A percentile compares a stretch with the other conserved stretches of the same genome.
These are phyloP conservation scores for Fennellomyces sp. DNA, from an alignment of 371 early-diverging fungal species.

Conservation along the genomic window DNA sequence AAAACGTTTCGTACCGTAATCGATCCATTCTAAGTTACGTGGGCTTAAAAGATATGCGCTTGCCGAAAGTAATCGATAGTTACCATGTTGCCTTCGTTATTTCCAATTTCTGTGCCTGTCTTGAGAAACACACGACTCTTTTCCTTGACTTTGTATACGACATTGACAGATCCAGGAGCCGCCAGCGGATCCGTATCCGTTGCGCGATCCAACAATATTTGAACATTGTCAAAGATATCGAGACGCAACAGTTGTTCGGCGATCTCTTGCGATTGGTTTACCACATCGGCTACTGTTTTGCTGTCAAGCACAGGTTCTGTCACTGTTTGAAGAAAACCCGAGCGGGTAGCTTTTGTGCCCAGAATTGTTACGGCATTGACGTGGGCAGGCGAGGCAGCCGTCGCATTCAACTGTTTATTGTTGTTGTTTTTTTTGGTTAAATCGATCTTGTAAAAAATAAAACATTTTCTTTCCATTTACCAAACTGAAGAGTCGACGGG, in stretches of 20 bases:
- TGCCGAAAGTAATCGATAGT: no score
- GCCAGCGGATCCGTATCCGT: slow-evolving; percentile 49
- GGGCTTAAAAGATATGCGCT: neutral
- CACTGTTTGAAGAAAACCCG: slow-evolving; percentile 48
- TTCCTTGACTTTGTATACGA: slow-evolving; percentile 73
- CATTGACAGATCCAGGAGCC: slow-evolving; percentile 63
- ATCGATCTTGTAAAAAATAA: neutral
- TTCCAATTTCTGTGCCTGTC: slow-evolving; percentile 85
- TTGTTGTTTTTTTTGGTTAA: neutral
- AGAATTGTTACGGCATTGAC: slow-evolving; percentile 56
- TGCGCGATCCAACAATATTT: slow-evolving; percentile 69
- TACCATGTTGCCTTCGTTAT: slow-evolving; percentile 83
- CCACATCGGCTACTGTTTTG: slow-evolving; percentile 67
- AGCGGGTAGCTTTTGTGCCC: slow-evolving; percentile 50
- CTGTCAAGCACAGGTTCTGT: slow-evolving; percentile 43
- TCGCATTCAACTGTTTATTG: slow-evolving; percentile 25
- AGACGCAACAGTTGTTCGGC: slow-evolving; percentile 67
- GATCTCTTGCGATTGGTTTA: slow-evolving; percentile 63
- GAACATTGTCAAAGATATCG: slow-evolving; percentile 76
- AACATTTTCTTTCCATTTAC: slow-evolving; percentile 11
- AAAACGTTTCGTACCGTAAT: slow-evolving; percentile 75
- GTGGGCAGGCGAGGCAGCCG: slow-evolving; percentile 44
- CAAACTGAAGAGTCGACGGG: slow-evolving; percentile 33
- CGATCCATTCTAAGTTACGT: slow-evolving; percentile 54
- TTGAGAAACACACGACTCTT: slow-evolving; percentile 68